A percentile compares a stretch with the other conserved stretches of the same genome.
Conservation (phyloP, 306 rosid species). For the Potentilla sterilis region DNA sequence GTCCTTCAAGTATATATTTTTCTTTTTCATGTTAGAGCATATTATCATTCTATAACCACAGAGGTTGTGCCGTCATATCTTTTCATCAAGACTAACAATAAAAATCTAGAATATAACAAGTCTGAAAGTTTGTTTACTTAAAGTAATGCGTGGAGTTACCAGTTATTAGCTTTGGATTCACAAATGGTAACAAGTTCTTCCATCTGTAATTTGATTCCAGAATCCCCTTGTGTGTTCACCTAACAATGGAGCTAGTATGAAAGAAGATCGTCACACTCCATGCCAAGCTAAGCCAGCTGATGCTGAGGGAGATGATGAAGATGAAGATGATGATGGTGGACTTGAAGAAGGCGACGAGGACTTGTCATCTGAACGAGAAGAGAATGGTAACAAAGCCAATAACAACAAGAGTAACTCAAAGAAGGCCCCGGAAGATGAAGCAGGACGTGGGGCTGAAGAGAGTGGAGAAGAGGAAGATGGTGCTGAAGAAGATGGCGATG, state of each 20-base stretch:
- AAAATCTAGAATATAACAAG: not conserved
- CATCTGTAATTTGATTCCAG: conserved; percentile 42
- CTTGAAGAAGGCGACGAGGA: conserved; percentile 78
- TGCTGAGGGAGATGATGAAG: conserved; percentile 58
- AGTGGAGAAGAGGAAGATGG: conserved; percentile 61
- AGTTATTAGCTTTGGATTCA: not conserved
- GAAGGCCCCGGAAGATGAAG: conserved; percentile 63
- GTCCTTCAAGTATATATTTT: not conserved
- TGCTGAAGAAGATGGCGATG: conserved; percentile 27
- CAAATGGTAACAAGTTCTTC: not conserved
- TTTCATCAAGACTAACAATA: not conserved
- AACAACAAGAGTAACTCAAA: conserved; percentile 53
- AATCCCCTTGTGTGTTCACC: conserved; percentile 33
- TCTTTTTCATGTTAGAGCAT: not conserved
- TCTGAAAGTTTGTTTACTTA: not conserved
- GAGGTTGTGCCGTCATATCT: not conserved
- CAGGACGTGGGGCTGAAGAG: conserved; percentile 62
- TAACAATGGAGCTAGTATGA: conserved; percentile 22
- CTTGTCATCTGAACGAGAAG: conserved; percentile 72
- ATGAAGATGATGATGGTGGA: conserved; percentile 56
- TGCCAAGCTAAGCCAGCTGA: conserved; percentile 48
- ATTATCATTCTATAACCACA: conserved; percentile 3
- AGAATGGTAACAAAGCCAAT: conserved; percentile 50
- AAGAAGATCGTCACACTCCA: conserved; percentile 36
- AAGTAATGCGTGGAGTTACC: not conserved